These are phyloP conservation scores for Blastocystis sp. DNA, from an alignment of 352 stramenopile species.

Conservation along the genomic window DNA sequence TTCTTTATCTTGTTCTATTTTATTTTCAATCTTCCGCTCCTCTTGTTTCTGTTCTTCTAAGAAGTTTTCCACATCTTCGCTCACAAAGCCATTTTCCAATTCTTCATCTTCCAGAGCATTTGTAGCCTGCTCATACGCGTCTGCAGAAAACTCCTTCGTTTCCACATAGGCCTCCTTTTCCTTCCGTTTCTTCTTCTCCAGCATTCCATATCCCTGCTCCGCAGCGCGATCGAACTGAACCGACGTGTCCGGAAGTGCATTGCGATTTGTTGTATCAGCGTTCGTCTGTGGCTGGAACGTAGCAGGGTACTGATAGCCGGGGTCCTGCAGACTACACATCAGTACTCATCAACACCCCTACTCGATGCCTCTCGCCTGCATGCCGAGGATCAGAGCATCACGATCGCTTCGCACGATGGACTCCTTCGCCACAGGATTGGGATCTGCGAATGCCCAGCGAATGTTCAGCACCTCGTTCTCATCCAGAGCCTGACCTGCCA, in stretches of 20 bases:
- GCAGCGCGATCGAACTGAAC: conserved; percentile 35
- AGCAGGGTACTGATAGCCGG: conserved; percentile 51
- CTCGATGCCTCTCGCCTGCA: conserved; percentile 71
- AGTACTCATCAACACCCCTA: neutral
- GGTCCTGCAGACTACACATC: neutral
- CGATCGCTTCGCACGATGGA: conserved; percentile 76
- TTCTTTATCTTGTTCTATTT: neutral
- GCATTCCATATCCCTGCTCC: conserved; percentile 17
- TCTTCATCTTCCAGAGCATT: conserved; percentile 23
- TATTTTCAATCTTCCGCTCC: neutral
- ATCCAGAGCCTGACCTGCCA: conserved; percentile 80
- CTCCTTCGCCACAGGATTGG: conserved; percentile 83
- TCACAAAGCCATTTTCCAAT: neutral
- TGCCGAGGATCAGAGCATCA: conserved; percentile 79
- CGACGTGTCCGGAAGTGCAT: conserved; percentile 31
- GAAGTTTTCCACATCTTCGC: neutral
- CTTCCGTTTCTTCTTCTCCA: conserved; percentile 17
- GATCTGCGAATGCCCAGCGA: conserved; percentile 84
- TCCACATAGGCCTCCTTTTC: conserved; percentile 28
- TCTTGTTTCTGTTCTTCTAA: neutral
- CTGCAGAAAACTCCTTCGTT: neutral
- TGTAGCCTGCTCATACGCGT: conserved; percentile 31
- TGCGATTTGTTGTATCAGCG: neutral
- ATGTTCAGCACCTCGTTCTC: conserved; percentile 82
- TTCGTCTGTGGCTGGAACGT: conserved; percentile 39